Base-by-base conservation (phyloP, 176 grass and related monocot species). In the Cymbopogon citratus region DNA sequence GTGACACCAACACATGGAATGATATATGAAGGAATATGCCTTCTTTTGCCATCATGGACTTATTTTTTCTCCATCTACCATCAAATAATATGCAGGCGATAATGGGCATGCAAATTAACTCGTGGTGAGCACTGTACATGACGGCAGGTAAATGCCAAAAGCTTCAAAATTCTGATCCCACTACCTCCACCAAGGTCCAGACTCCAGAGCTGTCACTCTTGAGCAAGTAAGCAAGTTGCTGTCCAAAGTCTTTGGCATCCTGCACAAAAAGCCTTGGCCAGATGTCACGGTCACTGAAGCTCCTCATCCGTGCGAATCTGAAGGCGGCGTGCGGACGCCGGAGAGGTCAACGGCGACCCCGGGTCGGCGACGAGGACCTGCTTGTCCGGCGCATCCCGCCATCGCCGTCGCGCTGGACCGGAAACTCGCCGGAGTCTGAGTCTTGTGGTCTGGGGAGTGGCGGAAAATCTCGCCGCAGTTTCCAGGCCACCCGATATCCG, bases 271-370 rank as follows among this genome's bases (percentile, higher is more conserved):
- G 24, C 39, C 66, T 0, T 10, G n/a, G 28, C n/a, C 36, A 75
- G 31, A 74, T 24, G 63, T 56, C 69, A 29, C 5, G 48, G 13
- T 69, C 38, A 26, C 5, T 12, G 36, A n/a, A 11, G 51, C 62
- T 31, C 7, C 41, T 1, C 19, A 29, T 40, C 62, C 5, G 4
- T 26, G 18, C 33, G 52, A 35, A 64, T 76, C 19, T 34, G 56
- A 9, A 71, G 21, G n/a, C 23, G 26, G 35, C 71, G 40, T 1
- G 43, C 49, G 6, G 65, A 85, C 65, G 65, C 44, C 67, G 83
- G 83, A 56, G 72, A 81, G 21, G 87, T 85, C 35, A 67, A 5
- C 77, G 60, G 25, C 45, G 43, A 73, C 75, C 59, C 1, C 38
- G 14, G 3, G 77, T 29, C 7, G 33, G 77, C 54, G 76, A 84